Evolutionary conservation across 2,329 filamentous ascomycete species (phyloP).

Genomic region (Gliomastix tumulicola): DNA sequence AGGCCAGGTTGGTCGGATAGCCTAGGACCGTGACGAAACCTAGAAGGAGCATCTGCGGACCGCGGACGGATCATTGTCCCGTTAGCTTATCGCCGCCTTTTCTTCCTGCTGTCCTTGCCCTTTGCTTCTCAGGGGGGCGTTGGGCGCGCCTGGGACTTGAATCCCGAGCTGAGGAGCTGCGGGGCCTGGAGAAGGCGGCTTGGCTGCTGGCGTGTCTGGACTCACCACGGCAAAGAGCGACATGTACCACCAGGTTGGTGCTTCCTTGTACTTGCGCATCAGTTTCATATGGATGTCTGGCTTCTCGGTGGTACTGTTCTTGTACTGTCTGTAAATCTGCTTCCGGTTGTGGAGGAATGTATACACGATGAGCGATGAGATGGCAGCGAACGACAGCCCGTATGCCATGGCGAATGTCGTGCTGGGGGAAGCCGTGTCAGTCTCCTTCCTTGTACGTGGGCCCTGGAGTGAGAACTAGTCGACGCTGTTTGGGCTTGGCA

Average conservation of each 20-base stretch:
- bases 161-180: too few relatives aligned
- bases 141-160: not conserved
- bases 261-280: slow-evolving; percentile 56
- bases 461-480: too few relatives aligned
- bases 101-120: not conserved
- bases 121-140: not conserved
- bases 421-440: too few relatives aligned
- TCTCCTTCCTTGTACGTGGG: too few relatives aligned
- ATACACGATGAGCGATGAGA: slow-evolving; percentile 62
- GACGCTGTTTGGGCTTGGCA: too few relatives aligned
- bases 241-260: slow-evolving; percentile 59
- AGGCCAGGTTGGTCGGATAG: slow-evolving; percentile 61
- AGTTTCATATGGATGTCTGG: slow-evolving; percentile 59
- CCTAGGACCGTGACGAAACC: slow-evolving; percentile 48
- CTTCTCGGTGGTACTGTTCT: slow-evolving; percentile 50
- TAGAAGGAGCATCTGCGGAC: slow-evolving; percentile 46
- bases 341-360: slow-evolving; percentile 60
- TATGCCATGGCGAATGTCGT: slow-evolving; percentile 67
- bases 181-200: too few relatives aligned
- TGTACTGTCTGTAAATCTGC: slow-evolving; percentile 58
- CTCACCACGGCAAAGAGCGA: slow-evolving; percentile 46
- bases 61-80: too few relatives aligned
- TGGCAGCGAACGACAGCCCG: slow-evolving; percentile 65
- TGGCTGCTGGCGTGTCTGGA: too few relatives aligned
- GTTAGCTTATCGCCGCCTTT: slow-evolving; percentile 9